A percentile compares a stretch with the other conserved stretches of the same genome.
Evolutionary conservation across 2,329 filamentous ascomycete species (phyloP).

Genomic region (Leptographium wingfieldii): DNA sequence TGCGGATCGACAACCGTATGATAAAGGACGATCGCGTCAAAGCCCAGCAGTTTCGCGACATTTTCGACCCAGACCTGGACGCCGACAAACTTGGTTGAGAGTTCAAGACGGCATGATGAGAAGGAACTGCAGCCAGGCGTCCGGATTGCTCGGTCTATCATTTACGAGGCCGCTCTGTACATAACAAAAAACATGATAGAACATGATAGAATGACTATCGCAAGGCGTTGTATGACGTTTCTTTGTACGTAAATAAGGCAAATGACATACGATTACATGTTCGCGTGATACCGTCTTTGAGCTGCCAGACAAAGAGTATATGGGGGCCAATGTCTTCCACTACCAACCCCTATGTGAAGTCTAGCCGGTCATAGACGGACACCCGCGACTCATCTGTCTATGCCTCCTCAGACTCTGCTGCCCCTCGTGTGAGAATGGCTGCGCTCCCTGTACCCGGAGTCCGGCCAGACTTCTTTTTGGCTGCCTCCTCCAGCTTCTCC

Average conservation of each 20-base stretch:
- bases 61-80: constrained; percentile 64
- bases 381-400: background rate
- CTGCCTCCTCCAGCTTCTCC: constrained; percentile 98
- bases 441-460: constrained; percentile 57
- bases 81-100: constrained; percentile 62
- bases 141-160: background rate
- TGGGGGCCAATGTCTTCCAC: background rate
- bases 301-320: background rate
- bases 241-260: background rate
- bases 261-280: constrained; percentile 2
- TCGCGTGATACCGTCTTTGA: background rate
- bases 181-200: background rate
- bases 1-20: constrained; percentile 76
- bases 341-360: background rate
- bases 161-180: background rate
- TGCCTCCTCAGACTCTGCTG: background rate
- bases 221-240: constrained; percentile 1
- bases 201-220: background rate
- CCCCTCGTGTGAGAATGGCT: constrained; percentile 58
- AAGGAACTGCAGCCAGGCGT: background rate
- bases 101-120: background rate
- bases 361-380: background rate
- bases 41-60: constrained; percentile 45
- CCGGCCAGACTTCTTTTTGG: constrained; percentile 84
- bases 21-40: constrained; percentile 77